Base-by-base conservation (phyloP, 73 alveolate genomes). In the Stentor roeselii region DNA sequence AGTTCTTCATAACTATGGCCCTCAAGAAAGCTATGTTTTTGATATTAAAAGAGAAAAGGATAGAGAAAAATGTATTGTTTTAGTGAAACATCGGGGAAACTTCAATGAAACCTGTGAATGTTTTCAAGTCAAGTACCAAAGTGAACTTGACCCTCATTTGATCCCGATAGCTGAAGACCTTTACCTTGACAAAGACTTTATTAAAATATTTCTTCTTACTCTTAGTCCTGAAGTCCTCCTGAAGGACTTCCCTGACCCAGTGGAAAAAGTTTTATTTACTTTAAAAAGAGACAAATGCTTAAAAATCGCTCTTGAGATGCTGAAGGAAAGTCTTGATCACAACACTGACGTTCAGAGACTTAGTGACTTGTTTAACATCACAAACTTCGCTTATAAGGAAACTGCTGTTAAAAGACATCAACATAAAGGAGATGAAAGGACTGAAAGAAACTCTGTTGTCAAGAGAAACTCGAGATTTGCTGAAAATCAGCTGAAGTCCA, bases 11-110 rank as follows among this genome's bases (percentile, higher is more conserved):
- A 67, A 67, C 41, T 67, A 67, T 32, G 37, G 37, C 34, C 37
- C 37, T 21, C 80, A 67, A 32, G 80, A 67, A 67, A 67, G 80
- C 41, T 67, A 67, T 67, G 37, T 67, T 2, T 67, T 30, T 32
- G 80, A 67, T 67, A 67, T 67, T 2, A 67, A 67, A 32, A 67
- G 41, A 21, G 50, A 67, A 21, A 67, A 15, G 15, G n/a, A 67
- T 50, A 21, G 30, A 11, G 67, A 50, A 21, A 50, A 50, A 50
- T 50, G 67, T 50, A 50, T 50, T 6, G 21, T 50, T 50, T 50
- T 50, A 50, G 67, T 50, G 6, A 50, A 50, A 50, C 67, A 50
- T 50, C 6, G 67, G 21, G 67, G 67, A 11, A 11, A 11, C 6
- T 21, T 50, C 67, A 50, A 50, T 50, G 6, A 6, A 11, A 21